Evolutionary conservation across 2,329 filamentous ascomycete genomes (phyloP).

Genomic region (Tolypocladium amazonense): DNA sequence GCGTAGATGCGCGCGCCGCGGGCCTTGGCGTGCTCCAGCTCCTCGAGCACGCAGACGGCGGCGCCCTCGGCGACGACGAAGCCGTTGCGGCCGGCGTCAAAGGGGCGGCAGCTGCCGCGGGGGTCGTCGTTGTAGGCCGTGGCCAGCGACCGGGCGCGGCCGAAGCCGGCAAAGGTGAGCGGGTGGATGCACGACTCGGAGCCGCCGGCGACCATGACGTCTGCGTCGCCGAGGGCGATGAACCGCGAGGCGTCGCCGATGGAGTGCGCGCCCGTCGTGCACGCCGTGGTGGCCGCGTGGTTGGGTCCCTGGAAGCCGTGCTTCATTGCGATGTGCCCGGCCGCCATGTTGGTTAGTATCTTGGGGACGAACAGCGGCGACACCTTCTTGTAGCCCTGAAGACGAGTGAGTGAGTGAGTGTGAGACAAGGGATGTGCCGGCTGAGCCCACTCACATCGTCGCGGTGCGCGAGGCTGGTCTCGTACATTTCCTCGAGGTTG

Average conservation of each 20-base stretch:
- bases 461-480: conserved; percentile 68
- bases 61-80: conserved; percentile 94
- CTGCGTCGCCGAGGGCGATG: conserved; percentile 80
- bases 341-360: conserved; percentile 87
- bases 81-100: conserved; percentile 67
- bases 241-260: conserved; percentile 91
- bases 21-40: conserved; percentile 74
- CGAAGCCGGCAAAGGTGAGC: conserved; percentile 83
- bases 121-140: conserved; percentile 71
- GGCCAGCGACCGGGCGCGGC: conserved; percentile 74
- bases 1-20: conserved; percentile 78
- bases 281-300: conserved; percentile 86
- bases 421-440: too few species aligned
- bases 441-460: conserved; percentile 54
- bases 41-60: conserved; percentile 79
- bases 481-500: conserved; percentile 82
- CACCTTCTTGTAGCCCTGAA: conserved; percentile 80
- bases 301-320: conserved; percentile 86
- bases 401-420: background rate
- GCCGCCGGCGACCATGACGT: conserved; percentile 94
- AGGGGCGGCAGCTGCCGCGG: conserved; percentile 66
- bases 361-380: conserved; percentile 90
- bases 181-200: conserved; percentile 95
- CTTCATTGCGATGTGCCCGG: conserved; percentile 89
- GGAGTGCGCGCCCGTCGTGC: conserved; percentile 90